Evolutionary conservation across 2,329 filamentous ascomycete genomes (phyloP), one percentile per base, ranked within the genome.

Genomic region (Penicillium janthinellum): DNA sequence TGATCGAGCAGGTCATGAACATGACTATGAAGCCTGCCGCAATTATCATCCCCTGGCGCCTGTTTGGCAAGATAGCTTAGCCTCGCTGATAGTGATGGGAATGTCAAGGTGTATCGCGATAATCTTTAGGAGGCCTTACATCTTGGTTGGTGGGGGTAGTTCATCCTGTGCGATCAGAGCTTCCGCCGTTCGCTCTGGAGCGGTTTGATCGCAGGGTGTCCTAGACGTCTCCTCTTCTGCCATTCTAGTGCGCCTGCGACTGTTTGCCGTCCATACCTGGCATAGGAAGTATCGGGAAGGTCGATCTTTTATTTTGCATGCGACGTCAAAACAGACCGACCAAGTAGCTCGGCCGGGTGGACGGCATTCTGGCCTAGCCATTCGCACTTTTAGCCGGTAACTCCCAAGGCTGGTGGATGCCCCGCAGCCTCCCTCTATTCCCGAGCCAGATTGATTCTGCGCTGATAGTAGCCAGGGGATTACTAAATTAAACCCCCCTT

Each of bases 1-100:
- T 70, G 14, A 78, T 68, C 11, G 73, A 74, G 56, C 75, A 76
- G 34, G 68, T 71, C n/a, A 73, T 76, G 56, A 75, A 73, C 62
- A 72, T 75, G 8, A 73, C 63, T 14, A 68, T 61, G 50, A 73
- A 73, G 39, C 71, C 67, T 14, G 68, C 63, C 3, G 51, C 58
- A 8, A 70, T 63, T 28, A 72, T 57, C 6, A 65, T 34, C 4
- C 61, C 44, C 64, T 69, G 47, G 53, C 56, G 52, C 56, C 64
- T 65, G 17, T 2, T 38, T 48, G 6, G 31, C 25, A 31, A 31
- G 7, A 10, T 14, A 12, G 14, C 2, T 49, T 34, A 54, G 44
- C 22, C 4, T 28, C 22, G 10, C 20, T 31, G 31, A 8, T 31
- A 8, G 7, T 31, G 31, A 31, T 31, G 31, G 11, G 11, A 44